Base-by-base conservation (phyloP, 192 early-diverging fungal species). In the Coemansia sp. region DNA sequence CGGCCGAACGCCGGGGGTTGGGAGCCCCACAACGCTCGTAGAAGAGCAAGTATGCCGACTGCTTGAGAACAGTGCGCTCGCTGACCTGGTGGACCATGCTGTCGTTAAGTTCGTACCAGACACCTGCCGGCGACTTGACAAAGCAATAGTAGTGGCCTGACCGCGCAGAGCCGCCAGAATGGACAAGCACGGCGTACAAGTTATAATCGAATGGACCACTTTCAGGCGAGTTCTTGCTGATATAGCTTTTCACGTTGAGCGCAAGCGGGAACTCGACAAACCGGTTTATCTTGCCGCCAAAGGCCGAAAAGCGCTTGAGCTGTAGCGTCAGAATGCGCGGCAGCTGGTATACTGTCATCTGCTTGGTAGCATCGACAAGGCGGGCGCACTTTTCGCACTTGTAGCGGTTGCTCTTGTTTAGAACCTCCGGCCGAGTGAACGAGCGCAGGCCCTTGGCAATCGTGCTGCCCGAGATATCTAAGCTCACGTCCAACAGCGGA, bases 141-240 rank as follows among this genome's bases (percentile, higher is more conserved):
- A 83, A 96, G 37, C 88, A 86, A 59, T 86, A 92, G 68, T 96
- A 96, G 69, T 96, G 94, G 11, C 94, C 94, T 5, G 90, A 91
- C 55, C 89, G 82, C 57, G 85, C 87, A 1, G 85, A 72, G 21
- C 80, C 65, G 6, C 94, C 94, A 0, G 85, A 51, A 61, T 96
- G 94, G 4, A 94, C 90, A 37, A 94, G 78, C 11, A 96, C 89
- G 1, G 87, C 93, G 50, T 88, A 89, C 10, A 96, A 76, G 23
- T 70, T 60, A 55, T 96, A 94, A 25, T 62, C 75, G 63, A 74
- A 89, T 2, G 89, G 83, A 5, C 64, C 79, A 12, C 25, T 28
- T 42, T 76, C 70, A 14, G 65, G 44, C 31, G 79, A 73, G 62
- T 69, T 82, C 46, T 60, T 69, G 37, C 79, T 82, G 64, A 74